Percentiles rank a stretch among this genome's conserved stretches.
Evolutionary conservation across 306 rosid species (phyloP).

Genomic region (Hippophae gyantsensis): DNA sequence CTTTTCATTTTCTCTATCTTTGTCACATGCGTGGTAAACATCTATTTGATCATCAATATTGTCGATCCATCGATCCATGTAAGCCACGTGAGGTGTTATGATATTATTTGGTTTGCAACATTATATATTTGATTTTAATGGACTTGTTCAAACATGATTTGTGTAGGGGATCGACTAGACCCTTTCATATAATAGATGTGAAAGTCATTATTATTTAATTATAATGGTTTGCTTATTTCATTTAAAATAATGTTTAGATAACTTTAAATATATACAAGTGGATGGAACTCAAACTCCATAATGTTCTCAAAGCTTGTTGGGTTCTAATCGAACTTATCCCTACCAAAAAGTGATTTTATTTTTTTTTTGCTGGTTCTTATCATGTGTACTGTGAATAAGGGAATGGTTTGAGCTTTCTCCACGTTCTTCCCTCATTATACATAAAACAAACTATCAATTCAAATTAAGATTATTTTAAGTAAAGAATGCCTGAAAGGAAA

Average conservation of each 20-base stretch:
- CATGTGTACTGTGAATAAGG: no score
- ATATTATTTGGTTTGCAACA: conserved; percentile 24
- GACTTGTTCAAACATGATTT: conserved; percentile 54
- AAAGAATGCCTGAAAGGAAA: no score
- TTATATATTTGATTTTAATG: conserved; percentile 32
- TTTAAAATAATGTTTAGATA: conserved; percentile 29
- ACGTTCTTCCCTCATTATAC: no score
- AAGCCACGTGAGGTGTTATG: conserved; percentile 73
- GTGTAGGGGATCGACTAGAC: conserved; percentile 32
- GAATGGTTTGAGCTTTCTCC: no score
- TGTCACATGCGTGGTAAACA: no score
- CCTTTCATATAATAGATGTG: conserved; percentile 23
- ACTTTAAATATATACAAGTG: conserved; percentile 26
- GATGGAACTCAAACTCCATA: conserved; percentile 28
- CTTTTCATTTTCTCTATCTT: no score
- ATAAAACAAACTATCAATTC: no score
- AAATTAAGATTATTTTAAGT: no score
- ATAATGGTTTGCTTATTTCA: conserved; percentile 17
- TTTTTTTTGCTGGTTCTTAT: no score
- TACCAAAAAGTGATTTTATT: conserved; percentile 17
- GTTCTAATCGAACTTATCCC: conserved; percentile 18
- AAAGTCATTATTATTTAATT: conserved; percentile 22
- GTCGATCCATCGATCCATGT: conserved; percentile 51
- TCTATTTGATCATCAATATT: conserved; percentile 17
- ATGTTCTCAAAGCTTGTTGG: conserved; percentile 33